Evolutionary conservation across 2,329 filamentous ascomycete genomes (phyloP).

Genomic region (Hymenoscyphus occultus): DNA sequence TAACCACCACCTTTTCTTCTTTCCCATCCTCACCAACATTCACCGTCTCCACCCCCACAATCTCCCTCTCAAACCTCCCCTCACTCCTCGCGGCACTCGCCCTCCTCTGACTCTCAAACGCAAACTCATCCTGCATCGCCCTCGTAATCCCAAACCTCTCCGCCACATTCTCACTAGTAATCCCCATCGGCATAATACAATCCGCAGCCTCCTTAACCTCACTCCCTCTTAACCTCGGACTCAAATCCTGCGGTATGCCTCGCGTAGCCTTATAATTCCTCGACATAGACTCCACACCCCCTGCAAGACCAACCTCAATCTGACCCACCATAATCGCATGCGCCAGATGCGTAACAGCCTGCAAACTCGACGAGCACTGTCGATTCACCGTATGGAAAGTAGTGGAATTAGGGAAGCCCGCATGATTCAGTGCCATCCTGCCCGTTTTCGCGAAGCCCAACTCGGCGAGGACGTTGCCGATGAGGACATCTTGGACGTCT

Average conservation of each 20-base stretch:
- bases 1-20: slow-evolving; percentile 46
- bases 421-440: slow-evolving; percentile 63
- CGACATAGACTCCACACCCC: slow-evolving; percentile 71
- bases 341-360: slow-evolving; percentile 60
- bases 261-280: slow-evolving; percentile 58
- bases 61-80: slow-evolving; percentile 60
- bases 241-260: slow-evolving; percentile 63
- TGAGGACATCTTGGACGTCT: slow-evolving; percentile 60
- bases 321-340: slow-evolving; percentile 59
- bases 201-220: slow-evolving; percentile 56
- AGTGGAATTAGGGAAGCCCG: slow-evolving; percentile 57
- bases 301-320: slow-evolving; percentile 59
- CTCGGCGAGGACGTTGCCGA: slow-evolving; percentile 64
- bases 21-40: slow-evolving; percentile 36
- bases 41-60: slow-evolving; percentile 57
- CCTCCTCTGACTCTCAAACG: slow-evolving; percentile 56
- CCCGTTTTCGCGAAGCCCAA: slow-evolving; percentile 66
- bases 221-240: slow-evolving; percentile 53
- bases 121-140: slow-evolving; percentile 61
- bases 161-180: slow-evolving; percentile 66
- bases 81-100: slow-evolving; percentile 56
- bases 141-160: slow-evolving; percentile 57
- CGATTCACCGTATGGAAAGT: slow-evolving; percentile 66
- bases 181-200: slow-evolving; percentile 68
- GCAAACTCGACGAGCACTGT: slow-evolving; percentile 61